Evolutionary conservation across 345 rosid species (phyloP).

Genomic region (Xanthoceras sorbifolium): DNA sequence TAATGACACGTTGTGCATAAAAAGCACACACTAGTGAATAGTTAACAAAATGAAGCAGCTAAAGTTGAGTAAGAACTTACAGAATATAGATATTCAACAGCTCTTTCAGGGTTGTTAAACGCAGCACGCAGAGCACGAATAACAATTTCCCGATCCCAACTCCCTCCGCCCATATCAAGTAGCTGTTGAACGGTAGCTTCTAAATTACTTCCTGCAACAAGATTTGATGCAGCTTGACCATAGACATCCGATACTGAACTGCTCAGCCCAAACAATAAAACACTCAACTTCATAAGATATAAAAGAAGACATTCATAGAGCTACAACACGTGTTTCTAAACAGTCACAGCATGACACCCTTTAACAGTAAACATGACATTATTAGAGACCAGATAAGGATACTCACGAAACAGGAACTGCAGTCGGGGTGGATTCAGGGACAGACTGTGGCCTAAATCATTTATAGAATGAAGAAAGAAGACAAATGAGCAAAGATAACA

Average conservation of each 20-base stretch:
- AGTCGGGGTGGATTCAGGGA: slow-evolving; percentile 28
- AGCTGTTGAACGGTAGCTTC: slow-evolving; percentile 58
- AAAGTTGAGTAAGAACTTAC: slow-evolving; percentile 30
- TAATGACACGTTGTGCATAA: not conserved
- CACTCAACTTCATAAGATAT: not conserved
- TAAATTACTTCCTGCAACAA: slow-evolving; percentile 60
- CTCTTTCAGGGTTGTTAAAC: slow-evolving; percentile 67
- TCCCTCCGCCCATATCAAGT: slow-evolving; percentile 66
- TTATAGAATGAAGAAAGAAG: not conserved
- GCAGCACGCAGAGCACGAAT: slow-evolving; percentile 65
- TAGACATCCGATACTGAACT: slow-evolving; percentile 49
- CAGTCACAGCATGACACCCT: not conserved
- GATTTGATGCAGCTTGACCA: slow-evolving; percentile 65
- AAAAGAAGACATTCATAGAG: not conserved
- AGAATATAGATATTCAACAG: slow-evolving; percentile 64
- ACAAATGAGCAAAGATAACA: not conserved
- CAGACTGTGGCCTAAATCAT: slow-evolving; percentile 27
- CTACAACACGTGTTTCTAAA: not conserved
- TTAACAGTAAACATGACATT: slow-evolving; percentile 12
- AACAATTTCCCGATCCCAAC: slow-evolving; percentile 60
- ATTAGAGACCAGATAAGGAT: slow-evolving; percentile 10
- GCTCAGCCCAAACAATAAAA: slow-evolving; percentile 18
- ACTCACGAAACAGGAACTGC: slow-evolving; percentile 24
- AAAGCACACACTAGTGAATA: not conserved
- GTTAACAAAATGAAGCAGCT: not conserved